Percentiles rank a stretch among this genome's conserved stretches.
Evolutionary conservation across 805 yeast species (phyloP).

Genomic region (Zygotorulaspora florentina): DNA sequence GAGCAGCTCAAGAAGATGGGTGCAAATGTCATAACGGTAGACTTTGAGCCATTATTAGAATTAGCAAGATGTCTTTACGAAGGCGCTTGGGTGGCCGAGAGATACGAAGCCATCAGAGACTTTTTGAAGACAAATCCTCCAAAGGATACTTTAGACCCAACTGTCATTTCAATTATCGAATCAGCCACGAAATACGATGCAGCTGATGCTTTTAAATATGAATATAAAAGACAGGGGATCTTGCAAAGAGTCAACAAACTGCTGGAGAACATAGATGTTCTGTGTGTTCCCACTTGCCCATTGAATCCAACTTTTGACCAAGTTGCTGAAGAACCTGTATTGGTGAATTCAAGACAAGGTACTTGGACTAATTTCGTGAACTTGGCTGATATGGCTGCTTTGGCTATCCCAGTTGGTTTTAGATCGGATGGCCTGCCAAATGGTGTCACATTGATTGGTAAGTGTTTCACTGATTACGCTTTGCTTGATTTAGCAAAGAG

Average conservation of each 20-base stretch:
- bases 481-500: conserved; percentile 76
- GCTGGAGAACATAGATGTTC: conserved; percentile 61
- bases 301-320: conserved; percentile 78
- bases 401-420: conserved; percentile 90
- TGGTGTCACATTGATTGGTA: conserved; percentile 82
- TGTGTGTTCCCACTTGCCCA: conserved; percentile 92
- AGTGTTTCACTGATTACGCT: conserved; percentile 84
- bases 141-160: conserved; percentile 69
- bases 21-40: conserved; percentile 57
- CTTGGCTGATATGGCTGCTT: conserved; percentile 86
- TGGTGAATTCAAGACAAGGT: conserved; percentile 86
- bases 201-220: conserved; percentile 76
- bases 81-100: conserved; percentile 98
- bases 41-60: conserved; percentile 71
- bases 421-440: conserved; percentile 82
- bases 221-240: conserved; percentile 80
- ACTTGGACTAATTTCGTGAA: conserved; percentile 98
- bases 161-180: conserved; percentile 68
- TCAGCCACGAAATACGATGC: conserved; percentile 79
- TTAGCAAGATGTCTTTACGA: conserved; percentile 87
- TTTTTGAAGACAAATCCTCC: conserved; percentile 71
- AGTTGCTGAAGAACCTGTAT: conserved; percentile 71
- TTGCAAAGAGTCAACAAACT: conserved; percentile 56
- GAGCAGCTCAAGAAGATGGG: conserved; percentile 48
- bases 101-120: conserved; percentile 77